Conservation (phyloP, 306 rosid genomes). For the Ceratonia siliqua region DNA sequence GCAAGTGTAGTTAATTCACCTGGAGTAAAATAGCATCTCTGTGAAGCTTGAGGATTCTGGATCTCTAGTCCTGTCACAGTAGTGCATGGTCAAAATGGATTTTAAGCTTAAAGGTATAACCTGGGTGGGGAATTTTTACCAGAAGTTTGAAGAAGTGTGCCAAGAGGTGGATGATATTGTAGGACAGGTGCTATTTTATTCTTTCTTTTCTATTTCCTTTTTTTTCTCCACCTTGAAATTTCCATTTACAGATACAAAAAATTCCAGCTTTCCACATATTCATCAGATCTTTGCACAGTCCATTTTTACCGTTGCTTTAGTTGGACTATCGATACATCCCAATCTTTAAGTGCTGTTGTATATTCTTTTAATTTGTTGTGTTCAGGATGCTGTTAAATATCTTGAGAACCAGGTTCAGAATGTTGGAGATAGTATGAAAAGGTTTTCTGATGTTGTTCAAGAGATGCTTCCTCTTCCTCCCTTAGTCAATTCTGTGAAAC, state of each 20-base stretch:
- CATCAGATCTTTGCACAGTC: conserved; percentile 12
- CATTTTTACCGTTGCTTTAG: not conserved
- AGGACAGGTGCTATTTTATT: conserved; percentile 55
- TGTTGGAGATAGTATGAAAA: conserved; percentile 72
- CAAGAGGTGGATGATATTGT: conserved; percentile 78
- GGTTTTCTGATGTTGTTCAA: conserved; percentile 65
- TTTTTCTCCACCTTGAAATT: not conserved
- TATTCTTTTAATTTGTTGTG: conserved; percentile 28
- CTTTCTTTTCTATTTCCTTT: not conserved
- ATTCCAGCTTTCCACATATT: not conserved
- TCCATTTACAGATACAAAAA: not conserved
- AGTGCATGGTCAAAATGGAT: conserved; percentile 52
- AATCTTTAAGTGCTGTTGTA: conserved; percentile 15
- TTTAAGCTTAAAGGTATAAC: conserved; percentile 48
- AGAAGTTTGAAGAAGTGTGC: conserved; percentile 81
- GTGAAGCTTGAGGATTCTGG: conserved; percentile 7
- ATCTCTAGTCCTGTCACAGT: conserved; percentile 5
- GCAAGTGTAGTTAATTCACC: conserved; percentile 35
- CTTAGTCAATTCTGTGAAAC: conserved; percentile 35
- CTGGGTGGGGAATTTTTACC: conserved; percentile 79
- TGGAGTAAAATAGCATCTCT: not conserved
- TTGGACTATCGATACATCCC: not conserved
- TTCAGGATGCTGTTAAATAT: conserved; percentile 74
- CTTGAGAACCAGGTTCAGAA: conserved; percentile 67
- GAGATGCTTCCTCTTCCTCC: conserved; percentile 53